Evolutionary conservation across 768 basidiomycete species (phyloP).

Genomic region (Fomitopsis pulvina): DNA sequence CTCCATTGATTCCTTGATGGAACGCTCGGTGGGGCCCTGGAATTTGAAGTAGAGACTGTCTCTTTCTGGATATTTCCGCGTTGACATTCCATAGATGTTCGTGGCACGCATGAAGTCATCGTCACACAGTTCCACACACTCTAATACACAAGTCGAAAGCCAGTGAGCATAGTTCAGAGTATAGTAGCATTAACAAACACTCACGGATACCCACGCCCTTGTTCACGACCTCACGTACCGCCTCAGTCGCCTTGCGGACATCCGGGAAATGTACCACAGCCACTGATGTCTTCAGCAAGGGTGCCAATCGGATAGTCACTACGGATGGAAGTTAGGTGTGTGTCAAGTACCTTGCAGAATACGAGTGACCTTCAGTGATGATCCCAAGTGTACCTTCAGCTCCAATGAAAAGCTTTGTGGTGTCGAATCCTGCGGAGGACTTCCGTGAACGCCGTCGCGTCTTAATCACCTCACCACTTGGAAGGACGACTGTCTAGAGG

Average conservation of each 20-base stretch:
- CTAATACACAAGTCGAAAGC: constrained; percentile 35
- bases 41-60: constrained; percentile 92
- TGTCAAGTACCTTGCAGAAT: not conserved
- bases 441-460: constrained; percentile 76
- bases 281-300: constrained; percentile 75
- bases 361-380: constrained; percentile 65
- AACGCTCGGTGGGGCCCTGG: constrained; percentile 49
- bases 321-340: constrained; percentile 2
- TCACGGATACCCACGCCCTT: constrained; percentile 15
- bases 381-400: constrained; percentile 88
- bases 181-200: not conserved
- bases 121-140: constrained; percentile 84
- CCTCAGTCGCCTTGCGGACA: constrained; percentile 69
- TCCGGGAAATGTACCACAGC: constrained; percentile 84
- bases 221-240: constrained; percentile 72
- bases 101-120: constrained; percentile 58
- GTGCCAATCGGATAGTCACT: constrained; percentile 82
- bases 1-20: constrained; percentile 37
- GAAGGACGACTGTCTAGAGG: constrained; percentile 87
- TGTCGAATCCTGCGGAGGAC: constrained; percentile 83
- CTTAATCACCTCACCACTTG: constrained; percentile 81
- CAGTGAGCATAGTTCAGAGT: not conserved
- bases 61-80: constrained; percentile 56
- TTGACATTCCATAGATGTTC: constrained; percentile 45
- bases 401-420: constrained; percentile 84